Evolutionary conservation across 306 rosid genomes (phyloP), one percentile per base, ranked within the genome.

Genomic region (Gillenia trifoliata): DNA sequence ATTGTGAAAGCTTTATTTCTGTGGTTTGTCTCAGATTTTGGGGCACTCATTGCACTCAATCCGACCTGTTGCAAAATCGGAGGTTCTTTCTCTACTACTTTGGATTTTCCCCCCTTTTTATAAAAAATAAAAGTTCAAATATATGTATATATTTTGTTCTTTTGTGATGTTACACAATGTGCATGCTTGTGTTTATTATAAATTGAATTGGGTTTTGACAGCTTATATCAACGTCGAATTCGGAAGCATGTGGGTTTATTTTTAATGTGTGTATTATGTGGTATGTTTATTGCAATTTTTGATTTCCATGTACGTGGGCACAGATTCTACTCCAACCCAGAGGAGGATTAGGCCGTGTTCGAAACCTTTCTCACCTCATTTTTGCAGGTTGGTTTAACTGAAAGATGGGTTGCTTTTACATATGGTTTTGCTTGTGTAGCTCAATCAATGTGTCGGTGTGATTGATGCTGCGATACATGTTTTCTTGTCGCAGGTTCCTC

Each of bases 241-340:
- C 22, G 41, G 34, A 73, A 68, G 65, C n/a, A n/a, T 17, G 43
- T 67, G 61, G 34, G 19, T 59, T 59, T 59, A 0, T 26, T 4
- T 59, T 25, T 26, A 59, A 28, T 59, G 33, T 79, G 9, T 63
- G 22, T 77, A 33, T 28, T 45, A 28, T 64, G 55, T 16, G 20
- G 16, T 23, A 11, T 5, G 10, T 62, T 62, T 74, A 38, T 63
- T 68, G 81, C 47, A 61, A 40, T 43, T 22, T 54, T n/a, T 60
- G n/a, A 80, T 61, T 86, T 52, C 15, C 47, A 50, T 71, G 40
- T 11, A 26, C 68, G 67, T 78, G 54, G 23, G 31, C 56, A 78
- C 87, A 92, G 96, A 70, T 88, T 76, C 50, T 77, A 22, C 63
- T 74, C 79, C 84, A 61, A 52, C 69, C 83, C 73, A 78, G 89